Percentiles rank a stretch among this genome's conserved stretches.
These are phyloP conservation scores for Salix arbutifolia DNA, from an alignment of 345 rosid genomes.

Conservation along the genomic window DNA sequence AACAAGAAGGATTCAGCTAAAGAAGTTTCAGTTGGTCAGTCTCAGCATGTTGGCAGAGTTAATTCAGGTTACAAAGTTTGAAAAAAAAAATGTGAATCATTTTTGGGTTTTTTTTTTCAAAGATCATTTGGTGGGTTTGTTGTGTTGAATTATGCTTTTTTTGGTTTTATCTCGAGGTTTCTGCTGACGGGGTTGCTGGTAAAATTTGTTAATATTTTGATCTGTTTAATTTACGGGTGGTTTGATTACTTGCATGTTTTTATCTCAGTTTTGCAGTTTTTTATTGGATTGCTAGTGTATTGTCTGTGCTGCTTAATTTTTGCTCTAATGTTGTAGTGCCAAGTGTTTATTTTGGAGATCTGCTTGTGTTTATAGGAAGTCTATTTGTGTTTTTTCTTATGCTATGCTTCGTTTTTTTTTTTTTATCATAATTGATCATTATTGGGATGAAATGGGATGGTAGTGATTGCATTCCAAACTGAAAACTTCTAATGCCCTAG, in stretches of 20 bases:
- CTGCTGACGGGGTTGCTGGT: slow-evolving; percentile 20
- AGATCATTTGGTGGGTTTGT: slow-evolving; percentile 16
- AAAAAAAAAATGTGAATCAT: neutral
- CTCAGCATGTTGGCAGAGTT: slow-evolving; percentile 54
- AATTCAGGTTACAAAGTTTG: slow-evolving; percentile 54
- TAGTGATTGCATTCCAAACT: slow-evolving; percentile 2
- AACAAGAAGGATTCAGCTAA: slow-evolving; percentile 68
- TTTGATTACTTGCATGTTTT: slow-evolving; percentile 12
- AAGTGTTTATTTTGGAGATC: slow-evolving; percentile 34
- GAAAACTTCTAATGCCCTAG: slow-evolving; percentile 11
- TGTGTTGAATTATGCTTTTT: slow-evolving; percentile 34
- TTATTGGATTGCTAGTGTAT: slow-evolving; percentile 17
- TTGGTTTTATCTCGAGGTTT: slow-evolving; percentile 24
- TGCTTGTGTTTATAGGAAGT: slow-evolving; percentile 24
- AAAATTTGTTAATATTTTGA: slow-evolving; percentile 26
- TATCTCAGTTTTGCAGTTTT: slow-evolving; percentile 5
- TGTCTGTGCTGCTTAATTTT: slow-evolving; percentile 2
- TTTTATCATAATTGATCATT: slow-evolving; percentile 2
- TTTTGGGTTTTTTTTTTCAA: slow-evolving; percentile 7
- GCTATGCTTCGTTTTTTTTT: neutral
- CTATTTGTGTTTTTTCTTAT: slow-evolving; percentile 9
- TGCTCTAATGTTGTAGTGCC: slow-evolving; percentile 8
- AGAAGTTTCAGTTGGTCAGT: slow-evolving; percentile 68
- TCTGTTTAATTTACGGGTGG: slow-evolving; percentile 29
- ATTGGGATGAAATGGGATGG: slow-evolving; percentile 3